Evolutionary conservation across 164 flowering plant species (phyloP).

Genomic region (Hamamelis virginiana): DNA sequence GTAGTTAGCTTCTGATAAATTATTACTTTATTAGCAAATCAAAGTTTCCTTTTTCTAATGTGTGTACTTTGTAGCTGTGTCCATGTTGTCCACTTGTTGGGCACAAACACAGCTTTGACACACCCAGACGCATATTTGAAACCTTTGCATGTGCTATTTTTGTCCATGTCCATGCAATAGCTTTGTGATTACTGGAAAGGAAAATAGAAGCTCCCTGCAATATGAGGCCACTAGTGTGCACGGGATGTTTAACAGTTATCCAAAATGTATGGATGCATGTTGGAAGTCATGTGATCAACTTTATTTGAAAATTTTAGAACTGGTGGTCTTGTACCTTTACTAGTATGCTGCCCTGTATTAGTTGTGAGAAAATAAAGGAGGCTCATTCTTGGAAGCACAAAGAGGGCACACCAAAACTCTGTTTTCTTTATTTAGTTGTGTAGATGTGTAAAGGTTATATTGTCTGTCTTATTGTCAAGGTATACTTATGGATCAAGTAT

Average conservation of each 20-base stretch:
- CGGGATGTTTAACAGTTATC: neutral
- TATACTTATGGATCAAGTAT: neutral
- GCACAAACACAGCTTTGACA: neutral
- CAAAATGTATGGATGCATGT: neutral
- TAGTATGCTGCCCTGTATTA: neutral
- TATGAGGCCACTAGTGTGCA: neutral
- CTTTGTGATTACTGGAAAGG: neutral
- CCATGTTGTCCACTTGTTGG: neutral
- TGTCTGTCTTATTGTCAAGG: neutral
- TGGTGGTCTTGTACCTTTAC: neutral
- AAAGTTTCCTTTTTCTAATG: neutral
- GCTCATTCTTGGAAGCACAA: neutral
- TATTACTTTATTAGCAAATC: neutral
- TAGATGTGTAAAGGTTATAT: neutral
- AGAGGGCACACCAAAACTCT: neutral
- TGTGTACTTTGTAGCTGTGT: neutral
- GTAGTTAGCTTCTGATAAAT: neutral
- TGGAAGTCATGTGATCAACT: neutral
- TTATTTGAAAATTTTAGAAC: neutral
- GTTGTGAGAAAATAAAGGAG: neutral
- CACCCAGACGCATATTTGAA: no score
- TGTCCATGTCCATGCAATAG: neutral
- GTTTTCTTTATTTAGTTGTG: neutral
- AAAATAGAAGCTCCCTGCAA: neutral
- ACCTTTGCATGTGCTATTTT: no score